Evolutionary conservation across 2,329 filamentous ascomycete species (phyloP), one percentile per base, ranked within the genome.

Genomic region (Drechslerella stenobrocha): DNA sequence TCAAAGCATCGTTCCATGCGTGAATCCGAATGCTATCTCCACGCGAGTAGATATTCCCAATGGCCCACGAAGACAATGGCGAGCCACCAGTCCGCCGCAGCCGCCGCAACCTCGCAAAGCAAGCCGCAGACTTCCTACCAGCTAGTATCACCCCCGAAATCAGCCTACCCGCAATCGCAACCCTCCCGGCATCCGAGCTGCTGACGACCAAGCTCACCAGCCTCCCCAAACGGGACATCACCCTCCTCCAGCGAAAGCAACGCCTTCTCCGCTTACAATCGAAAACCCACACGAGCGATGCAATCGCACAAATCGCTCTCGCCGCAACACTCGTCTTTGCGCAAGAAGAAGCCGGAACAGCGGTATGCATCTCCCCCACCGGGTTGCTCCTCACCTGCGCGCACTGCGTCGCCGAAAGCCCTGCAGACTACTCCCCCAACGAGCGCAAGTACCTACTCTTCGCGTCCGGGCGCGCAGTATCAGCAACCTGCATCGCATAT

Each of bases 361-460:
- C 80, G 0, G 76, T 82, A 1, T 82, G 80, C 69, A 78, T 82
- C 30, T 76, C 77, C 0, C 69, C 76, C 0, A 57, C 72, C 2
- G 80, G 81, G 2, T 74, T 81, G 37, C 70, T 81, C 2, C 73
- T 82, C 18, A 81, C 80, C 1, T 82, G 80, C 71, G 76, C 81
- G 0, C 81, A 82, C 64, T 82, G 81, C 69, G 73, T 82, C 15
- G 79, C 78, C 1, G 80, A 81, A 47, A 74, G 72, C 0, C 67
- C 70, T 2, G 72, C 74, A 1, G 77, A 79, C 6, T 18, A n/a
- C 6, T 13, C 34, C 34, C 74, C 77, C 1, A 72, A 76, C 51
- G 42, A 22, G 0, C 51, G 70, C 0, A 74, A 76, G 40, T 80
- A 78, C 76, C 75, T 82, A 0, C 70, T 82, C 1, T 81, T 78